Evolutionary conservation across 441 rosid species (phyloP), one percentile per base, ranked within the genome.

Genomic region (Iberis amara): DNA sequence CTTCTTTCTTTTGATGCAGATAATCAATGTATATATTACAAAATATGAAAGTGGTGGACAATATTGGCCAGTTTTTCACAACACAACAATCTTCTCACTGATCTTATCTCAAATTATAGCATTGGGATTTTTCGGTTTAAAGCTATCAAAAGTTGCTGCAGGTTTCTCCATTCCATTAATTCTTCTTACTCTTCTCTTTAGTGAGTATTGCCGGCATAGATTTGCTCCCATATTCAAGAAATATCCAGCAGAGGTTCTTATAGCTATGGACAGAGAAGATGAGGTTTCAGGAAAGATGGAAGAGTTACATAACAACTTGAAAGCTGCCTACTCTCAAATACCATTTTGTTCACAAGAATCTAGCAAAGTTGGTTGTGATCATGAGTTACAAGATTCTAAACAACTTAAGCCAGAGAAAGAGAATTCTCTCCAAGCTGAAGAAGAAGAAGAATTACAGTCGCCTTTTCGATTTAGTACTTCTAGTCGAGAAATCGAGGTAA

Each of bases 41-140:
- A 86, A 71, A 57, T 89, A 89, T 26, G 94, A 94, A 73, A 79
- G 80, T 14, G 89, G 95, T 38, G 99, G 99, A 57, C 79, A 54
- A 36, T 83, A 77, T 50, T 94, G 99, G 99, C 97, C 97, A 45
- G 59, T 88, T 27, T 79, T 74, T 47, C 96, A 94, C 73, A 94
- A 81, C 68, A 76, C 96, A 41, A 81, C 86, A 35, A 78, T 94
- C 70, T 83, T 87, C 67, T 83, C 99, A 8, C 56, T 89, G 71
- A 81, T 89, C 59, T 64, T 94, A 71, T 79, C 84, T 6, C 99
- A 89, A 64, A 72, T 85, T 26, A 94, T 83, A 65, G 95, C 96
- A 39, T 70, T 94, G 55, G 96, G 91, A 4, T 86, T 94, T 37
- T 94, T 94, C 30, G 95, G 96, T 46, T 46, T 81, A 57, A 94